phyloP scores from a whole-genome alignment of 2,329 filamentous ascomycete genomes.

The Colletotrichum tanaceti region DNA sequence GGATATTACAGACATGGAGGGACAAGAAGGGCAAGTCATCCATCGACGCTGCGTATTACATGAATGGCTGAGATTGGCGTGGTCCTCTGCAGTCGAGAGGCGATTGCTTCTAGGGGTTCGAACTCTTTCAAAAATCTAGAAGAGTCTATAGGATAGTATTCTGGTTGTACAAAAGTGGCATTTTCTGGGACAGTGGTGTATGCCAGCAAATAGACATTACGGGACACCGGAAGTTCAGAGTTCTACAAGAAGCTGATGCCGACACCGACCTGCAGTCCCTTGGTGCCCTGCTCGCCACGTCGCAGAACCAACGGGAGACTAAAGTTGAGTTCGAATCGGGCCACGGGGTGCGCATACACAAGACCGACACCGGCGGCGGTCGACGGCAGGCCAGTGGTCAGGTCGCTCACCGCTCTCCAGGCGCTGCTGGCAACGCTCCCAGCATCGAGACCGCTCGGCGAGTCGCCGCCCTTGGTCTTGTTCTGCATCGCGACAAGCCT shows the following conservation, averaged over 20 bases:
- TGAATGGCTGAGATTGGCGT: background rate
- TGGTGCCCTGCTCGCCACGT: constrained; percentile 86
- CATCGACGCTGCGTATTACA: too few relatives aligned
- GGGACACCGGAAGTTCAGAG: too few relatives aligned
- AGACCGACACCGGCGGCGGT: constrained; percentile 88
- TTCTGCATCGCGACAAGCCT: constrained; percentile 81
- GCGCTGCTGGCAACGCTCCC: constrained; percentile 65
- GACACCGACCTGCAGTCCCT: constrained; percentile 94
- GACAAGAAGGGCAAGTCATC: background rate
- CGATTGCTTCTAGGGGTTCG: background rate
- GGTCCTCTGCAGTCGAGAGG: background rate
- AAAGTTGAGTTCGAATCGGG: constrained; percentile 96
- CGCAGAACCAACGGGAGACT: constrained; percentile 85
- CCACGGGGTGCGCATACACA: constrained; percentile 94
- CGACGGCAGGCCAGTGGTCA: constrained; percentile 83
- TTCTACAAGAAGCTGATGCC: constrained; percentile 91
- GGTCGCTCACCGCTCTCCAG: constrained; percentile 72
- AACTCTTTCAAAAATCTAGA: background rate
- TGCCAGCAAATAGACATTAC: constrained; percentile 3
- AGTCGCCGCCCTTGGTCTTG: constrained; percentile 60
- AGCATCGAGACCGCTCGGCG: constrained; percentile 50
- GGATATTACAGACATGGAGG: background rate
- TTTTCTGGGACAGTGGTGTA: background rate
- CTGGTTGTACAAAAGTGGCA: constrained; percentile 18
- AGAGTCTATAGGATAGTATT: constrained; percentile 4